Percentiles rank a stretch among this genome's conserved stretches.
phyloP scores from a whole-genome alignment of 805 yeast genomes.

The Ogataea glucozyma region DNA sequence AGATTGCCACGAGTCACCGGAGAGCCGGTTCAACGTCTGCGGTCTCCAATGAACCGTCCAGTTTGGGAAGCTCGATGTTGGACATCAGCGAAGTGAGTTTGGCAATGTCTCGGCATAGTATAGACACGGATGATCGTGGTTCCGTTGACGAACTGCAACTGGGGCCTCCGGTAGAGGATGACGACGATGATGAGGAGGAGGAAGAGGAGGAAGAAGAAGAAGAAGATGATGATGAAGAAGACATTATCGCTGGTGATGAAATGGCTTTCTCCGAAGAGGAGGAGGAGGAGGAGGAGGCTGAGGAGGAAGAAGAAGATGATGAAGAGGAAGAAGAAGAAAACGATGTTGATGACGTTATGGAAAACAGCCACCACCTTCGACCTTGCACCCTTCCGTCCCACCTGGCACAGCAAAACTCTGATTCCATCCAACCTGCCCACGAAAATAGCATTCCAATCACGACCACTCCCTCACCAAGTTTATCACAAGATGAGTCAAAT shows the following conservation, averaged over 20 bases:
- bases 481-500: slow-evolving; percentile 3
- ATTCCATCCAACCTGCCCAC: not conserved
- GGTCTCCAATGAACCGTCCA: no score
- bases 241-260: slow-evolving; percentile 33
- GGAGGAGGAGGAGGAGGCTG: slow-evolving; percentile 23
- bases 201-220: slow-evolving; percentile 25
- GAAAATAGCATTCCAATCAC: slow-evolving; percentile 8
- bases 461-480: slow-evolving; percentile 14
- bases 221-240: slow-evolving; percentile 10
- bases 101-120: not conserved
- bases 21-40: no score
- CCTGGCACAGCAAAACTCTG: not conserved
- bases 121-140: slow-evolving; percentile 1
- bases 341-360: no score
- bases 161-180: slow-evolving; percentile 19
- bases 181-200: slow-evolving; percentile 30
- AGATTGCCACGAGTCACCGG: slow-evolving; percentile 10
- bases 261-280: slow-evolving; percentile 32
- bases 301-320: slow-evolving; percentile 11
- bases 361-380: no score
- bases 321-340: slow-evolving; percentile 15
- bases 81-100: not conserved
- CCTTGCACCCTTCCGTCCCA: slow-evolving; percentile 12
- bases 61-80: not conserved
- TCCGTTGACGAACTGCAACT: slow-evolving; percentile 5